These are phyloP conservation scores for Wallacemonas rigidus DNA, from an alignment of 208 protist genomes.

Conservation along the genomic window DNA sequence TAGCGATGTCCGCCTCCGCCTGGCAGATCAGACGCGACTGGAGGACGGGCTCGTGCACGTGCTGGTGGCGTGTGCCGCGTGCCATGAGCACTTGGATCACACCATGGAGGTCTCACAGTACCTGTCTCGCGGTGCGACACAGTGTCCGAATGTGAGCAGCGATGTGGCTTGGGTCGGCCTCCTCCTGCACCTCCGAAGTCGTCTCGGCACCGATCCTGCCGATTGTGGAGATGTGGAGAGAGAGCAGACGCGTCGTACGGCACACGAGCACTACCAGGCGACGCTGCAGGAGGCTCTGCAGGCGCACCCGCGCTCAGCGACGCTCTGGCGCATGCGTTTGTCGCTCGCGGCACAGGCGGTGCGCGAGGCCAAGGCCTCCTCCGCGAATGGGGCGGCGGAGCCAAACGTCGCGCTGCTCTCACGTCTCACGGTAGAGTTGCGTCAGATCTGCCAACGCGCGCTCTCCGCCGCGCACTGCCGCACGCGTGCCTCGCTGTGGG, in stretches of 20 bases:
- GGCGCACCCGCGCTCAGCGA: slow-evolving; percentile 45
- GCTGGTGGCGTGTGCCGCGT: slow-evolving; percentile 2
- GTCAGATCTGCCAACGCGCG: slow-evolving; percentile 42
- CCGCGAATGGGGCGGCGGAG: not conserved
- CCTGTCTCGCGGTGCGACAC: slow-evolving; percentile 2
- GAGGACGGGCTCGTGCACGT: slow-evolving; percentile 15
- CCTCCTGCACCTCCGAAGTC: slow-evolving; percentile 54
- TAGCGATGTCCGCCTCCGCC: not conserved
- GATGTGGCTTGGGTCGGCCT: slow-evolving; percentile 71
- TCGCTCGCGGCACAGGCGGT: slow-evolving; percentile 36
- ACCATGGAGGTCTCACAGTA: not conserved
- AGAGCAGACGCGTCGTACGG: slow-evolving; percentile 1
- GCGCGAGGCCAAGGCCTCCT: not conserved
- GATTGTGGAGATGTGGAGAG: no score
- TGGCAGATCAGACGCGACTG: not conserved
- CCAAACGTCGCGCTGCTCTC: not conserved
- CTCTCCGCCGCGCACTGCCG: slow-evolving; percentile 52
- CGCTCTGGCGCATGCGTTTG: slow-evolving; percentile 75
- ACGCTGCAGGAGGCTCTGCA: slow-evolving; percentile 28
- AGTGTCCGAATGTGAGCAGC: slow-evolving; percentile 16
- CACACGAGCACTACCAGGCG: slow-evolving; percentile 13
- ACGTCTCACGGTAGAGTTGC: slow-evolving; percentile 26
- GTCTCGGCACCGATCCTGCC: slow-evolving; percentile 9
- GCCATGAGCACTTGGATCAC: not conserved
- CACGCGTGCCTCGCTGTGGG: slow-evolving; percentile 49